Percentiles rank a stretch among this genome's conserved stretches.
These are phyloP conservation scores for Cordyceps farinosa DNA, from an alignment of 2,329 filamentous ascomycete genomes.

Conservation along the genomic window DNA sequence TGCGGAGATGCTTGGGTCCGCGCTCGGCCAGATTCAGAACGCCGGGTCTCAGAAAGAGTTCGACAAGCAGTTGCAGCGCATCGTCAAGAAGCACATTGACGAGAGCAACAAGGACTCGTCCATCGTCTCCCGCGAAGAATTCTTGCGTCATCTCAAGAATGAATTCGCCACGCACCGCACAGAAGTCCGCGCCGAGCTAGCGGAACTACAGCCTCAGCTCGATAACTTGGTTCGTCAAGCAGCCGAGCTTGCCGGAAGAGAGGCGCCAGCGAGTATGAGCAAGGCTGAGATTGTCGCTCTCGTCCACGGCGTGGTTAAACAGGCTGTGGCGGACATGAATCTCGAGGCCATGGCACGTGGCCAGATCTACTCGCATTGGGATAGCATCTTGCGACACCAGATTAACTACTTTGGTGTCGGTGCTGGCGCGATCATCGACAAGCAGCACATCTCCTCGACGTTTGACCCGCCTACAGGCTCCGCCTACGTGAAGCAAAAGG, in stretches of 20 bases:
- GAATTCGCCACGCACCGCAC: slow-evolving; percentile 37
- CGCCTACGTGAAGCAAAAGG: slow-evolving; percentile 20
- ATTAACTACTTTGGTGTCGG: slow-evolving; percentile 72
- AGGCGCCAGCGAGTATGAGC: slow-evolving; percentile 32
- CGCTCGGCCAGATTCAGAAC: slow-evolving; percentile 33
- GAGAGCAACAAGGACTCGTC: slow-evolving; percentile 31
- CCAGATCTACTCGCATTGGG: slow-evolving; percentile 44
- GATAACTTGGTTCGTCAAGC: slow-evolving; percentile 32
- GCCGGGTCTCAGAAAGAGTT: slow-evolving; percentile 34
- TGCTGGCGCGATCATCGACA: slow-evolving; percentile 64
- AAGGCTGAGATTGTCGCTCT: slow-evolving; percentile 40
- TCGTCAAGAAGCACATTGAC: slow-evolving; percentile 36
- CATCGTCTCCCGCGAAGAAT: slow-evolving; percentile 47
- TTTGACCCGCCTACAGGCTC: slow-evolving; percentile 35
- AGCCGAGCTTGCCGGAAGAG: slow-evolving; percentile 27
- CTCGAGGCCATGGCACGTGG: slow-evolving; percentile 46
- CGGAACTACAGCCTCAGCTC: slow-evolving; percentile 34
- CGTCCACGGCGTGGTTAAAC: slow-evolving; percentile 40
- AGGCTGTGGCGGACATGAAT: slow-evolving; percentile 43
- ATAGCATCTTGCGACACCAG: slow-evolving; percentile 45
- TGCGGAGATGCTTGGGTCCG: slow-evolving; percentile 29
- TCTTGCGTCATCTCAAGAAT: slow-evolving; percentile 41
- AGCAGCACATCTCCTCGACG: slow-evolving; percentile 55
- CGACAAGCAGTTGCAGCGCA: slow-evolving; percentile 33
- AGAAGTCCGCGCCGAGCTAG: slow-evolving; percentile 40